Conservation (phyloP, 2,329 filamentous ascomycete genomes). For the Penicillium sp. region DNA sequence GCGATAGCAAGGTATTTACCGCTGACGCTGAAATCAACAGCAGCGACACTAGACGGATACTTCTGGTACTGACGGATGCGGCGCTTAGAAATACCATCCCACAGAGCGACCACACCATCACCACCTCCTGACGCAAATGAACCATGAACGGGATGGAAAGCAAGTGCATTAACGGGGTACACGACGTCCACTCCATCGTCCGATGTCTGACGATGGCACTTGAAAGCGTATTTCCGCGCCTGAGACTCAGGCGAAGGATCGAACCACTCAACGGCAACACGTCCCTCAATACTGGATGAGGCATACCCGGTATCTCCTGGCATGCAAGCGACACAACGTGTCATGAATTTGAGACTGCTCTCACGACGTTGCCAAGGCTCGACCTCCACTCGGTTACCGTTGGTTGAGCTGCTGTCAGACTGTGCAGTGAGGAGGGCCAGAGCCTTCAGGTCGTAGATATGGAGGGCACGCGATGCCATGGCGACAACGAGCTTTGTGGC, state of each 20-base stretch:
- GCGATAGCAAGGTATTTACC: slow-evolving; percentile 78
- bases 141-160: slow-evolving; percentile 79
- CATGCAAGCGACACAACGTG: slow-evolving; percentile 91
- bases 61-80: slow-evolving; percentile 87
- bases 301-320: slow-evolving; percentile 94
- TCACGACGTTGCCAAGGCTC: slow-evolving; percentile 92
- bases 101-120: slow-evolving; percentile 87
- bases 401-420: slow-evolving; percentile 39
- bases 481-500: slow-evolving; percentile 88
- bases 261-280: slow-evolving; percentile 97
- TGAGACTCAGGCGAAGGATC: slow-evolving; percentile 85
- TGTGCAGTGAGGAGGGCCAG: slow-evolving; percentile 58
- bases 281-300: slow-evolving; percentile 87
- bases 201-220: slow-evolving; percentile 82
- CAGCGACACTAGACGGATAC: slow-evolving; percentile 75
- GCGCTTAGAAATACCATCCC: slow-evolving; percentile 89
- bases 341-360: slow-evolving; percentile 94
- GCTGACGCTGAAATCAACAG: slow-evolving; percentile 73
- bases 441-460: slow-evolving; percentile 85
- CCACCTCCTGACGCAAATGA: slow-evolving; percentile 89
- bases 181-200: slow-evolving; percentile 71
- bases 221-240: slow-evolving; percentile 95
- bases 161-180: slow-evolving; percentile 85
- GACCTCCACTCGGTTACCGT: slow-evolving; percentile 49
- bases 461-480: slow-evolving; percentile 89